Evolutionary conservation across 345 rosid species (phyloP), one percentile per base, ranked within the genome.

Genomic region (Brassica incana): DNA sequence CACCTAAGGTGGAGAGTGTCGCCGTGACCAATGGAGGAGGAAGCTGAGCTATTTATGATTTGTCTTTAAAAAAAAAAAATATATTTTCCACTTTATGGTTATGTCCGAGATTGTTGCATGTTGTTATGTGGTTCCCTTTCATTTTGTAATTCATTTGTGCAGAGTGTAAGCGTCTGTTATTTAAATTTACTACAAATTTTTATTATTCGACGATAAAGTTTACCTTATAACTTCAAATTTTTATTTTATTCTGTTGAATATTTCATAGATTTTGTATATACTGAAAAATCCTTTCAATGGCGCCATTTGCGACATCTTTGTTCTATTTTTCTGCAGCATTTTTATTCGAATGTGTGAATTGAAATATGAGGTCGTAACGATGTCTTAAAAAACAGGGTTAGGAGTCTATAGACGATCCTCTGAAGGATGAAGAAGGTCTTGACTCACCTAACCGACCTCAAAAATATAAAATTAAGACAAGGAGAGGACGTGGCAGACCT

Each of bases 1-100:
- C 95, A 0, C 91, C 93, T 6, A 95, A 91, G 86, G 71, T 91
- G 75, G 92, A 89, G 76, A 78, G 71, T 72, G 59, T 38, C 43
- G 82, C 81, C 2, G 72, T 83, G 68, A 66, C 83, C 23, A 87
- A 80, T 40, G 90, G 90, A 69, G 85, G 78, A 58, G 86, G 77
- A 61, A 75, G 79, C 72, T 84, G 75, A 77, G 66, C 5, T 50
- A 50, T 73, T 10, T 65, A 54, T 59, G 25, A 25, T 27, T 7
- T 8, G 6, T 50, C n/a, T 14, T 65, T 7, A 25, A 5, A 0
- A 25, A 15, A 16, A 11, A 32, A 50, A 29, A 10, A n/a, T 9
- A 30, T 79, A 45, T 45, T 9, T 71, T 25, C 80, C 72, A 80
- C 80, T 5, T 65, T 48, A 38, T 32, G 74, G 2, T 61, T 78